phyloP scores from a whole-genome alignment of 257 asterid species.

The Salvia hispanica region DNA sequence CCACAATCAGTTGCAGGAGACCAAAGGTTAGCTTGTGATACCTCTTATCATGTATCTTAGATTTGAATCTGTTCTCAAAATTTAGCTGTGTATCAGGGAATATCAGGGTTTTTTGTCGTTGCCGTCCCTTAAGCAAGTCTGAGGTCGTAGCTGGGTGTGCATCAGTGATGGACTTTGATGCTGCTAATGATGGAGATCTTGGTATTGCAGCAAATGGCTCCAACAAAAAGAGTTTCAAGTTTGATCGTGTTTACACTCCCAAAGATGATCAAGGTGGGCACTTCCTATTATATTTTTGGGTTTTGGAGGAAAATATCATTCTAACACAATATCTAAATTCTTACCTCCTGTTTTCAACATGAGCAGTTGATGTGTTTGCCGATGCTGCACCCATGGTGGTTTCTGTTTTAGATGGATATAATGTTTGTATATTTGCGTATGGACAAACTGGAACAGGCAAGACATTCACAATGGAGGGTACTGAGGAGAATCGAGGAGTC shows the following conservation, averaged over 20 bases:
- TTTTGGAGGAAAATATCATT: background rate
- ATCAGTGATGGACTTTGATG: constrained; percentile 79
- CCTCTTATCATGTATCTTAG: background rate
- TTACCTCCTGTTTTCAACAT: constrained; percentile 10
- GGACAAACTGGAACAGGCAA: constrained; percentile 99
- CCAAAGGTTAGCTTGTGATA: constrained; percentile 61
- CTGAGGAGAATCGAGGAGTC: constrained; percentile 80
- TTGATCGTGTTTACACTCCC: constrained; percentile 91
- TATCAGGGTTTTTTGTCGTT: constrained; percentile 94
- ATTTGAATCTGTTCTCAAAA: constrained; percentile 26
- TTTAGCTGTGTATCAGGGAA: constrained; percentile 60
- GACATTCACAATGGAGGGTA: constrained; percentile 99
- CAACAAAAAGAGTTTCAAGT: constrained; percentile 66
- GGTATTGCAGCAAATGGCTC: constrained; percentile 61
- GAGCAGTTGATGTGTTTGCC: constrained; percentile 80
- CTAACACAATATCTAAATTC: background rate
- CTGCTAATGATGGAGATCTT: constrained; percentile 95
- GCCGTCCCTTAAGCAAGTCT: constrained; percentile 89
- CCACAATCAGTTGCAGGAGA: constrained; percentile 88
- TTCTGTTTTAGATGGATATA: constrained; percentile 96
- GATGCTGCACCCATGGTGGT: constrained; percentile 96
- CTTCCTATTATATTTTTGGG: constrained; percentile 1
- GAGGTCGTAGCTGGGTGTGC: constrained; percentile 65
- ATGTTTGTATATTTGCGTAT: constrained; percentile 95
- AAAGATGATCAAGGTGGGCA: constrained; percentile 95